These are phyloP conservation scores for Neonectria coccinea DNA, from an alignment of 2,329 filamentous ascomycete species.

Conservation along the genomic window DNA sequence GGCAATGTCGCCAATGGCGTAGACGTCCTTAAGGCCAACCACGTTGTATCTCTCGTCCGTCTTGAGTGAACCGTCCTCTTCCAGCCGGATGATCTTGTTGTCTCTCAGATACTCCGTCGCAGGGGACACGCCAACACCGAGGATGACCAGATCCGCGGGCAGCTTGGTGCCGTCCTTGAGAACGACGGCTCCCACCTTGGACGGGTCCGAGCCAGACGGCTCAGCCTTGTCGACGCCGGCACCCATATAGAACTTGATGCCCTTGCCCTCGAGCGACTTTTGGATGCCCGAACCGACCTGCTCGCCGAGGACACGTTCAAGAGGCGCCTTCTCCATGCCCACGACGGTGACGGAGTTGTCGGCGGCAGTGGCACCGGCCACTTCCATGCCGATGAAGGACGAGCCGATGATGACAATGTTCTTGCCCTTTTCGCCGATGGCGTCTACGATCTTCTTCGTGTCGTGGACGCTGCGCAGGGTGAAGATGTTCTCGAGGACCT, in stretches of 20 bases:
- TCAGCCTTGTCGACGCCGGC: slow-evolving; percentile 86
- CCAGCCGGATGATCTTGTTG: slow-evolving; percentile 76
- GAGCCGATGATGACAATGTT: slow-evolving; percentile 93
- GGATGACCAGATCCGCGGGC: slow-evolving; percentile 88
- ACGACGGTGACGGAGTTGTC: slow-evolving; percentile 88
- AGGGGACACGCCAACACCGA: slow-evolving; percentile 89
- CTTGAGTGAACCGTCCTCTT: slow-evolving; percentile 86
- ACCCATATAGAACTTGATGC: slow-evolving; percentile 87
- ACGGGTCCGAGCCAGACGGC: slow-evolving; percentile 73
- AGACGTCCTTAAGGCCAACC: slow-evolving; percentile 82
- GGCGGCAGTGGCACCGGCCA: slow-evolving; percentile 84
- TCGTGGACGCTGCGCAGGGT: slow-evolving; percentile 82
- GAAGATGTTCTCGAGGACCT: slow-evolving; percentile 89
- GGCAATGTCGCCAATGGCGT: slow-evolving; percentile 94
- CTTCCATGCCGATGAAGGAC: slow-evolving; percentile 98
- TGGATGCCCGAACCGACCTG: slow-evolving; percentile 86
- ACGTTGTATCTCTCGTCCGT: slow-evolving; percentile 86
- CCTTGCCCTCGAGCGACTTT: slow-evolving; percentile 82
- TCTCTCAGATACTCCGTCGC: slow-evolving; percentile 84
- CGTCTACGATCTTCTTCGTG: slow-evolving; percentile 79
- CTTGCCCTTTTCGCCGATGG: slow-evolving; percentile 85
- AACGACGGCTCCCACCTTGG: slow-evolving; percentile 81
- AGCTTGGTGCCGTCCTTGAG: slow-evolving; percentile 89
- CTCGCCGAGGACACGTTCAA: slow-evolving; percentile 87
- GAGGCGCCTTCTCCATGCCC: slow-evolving; percentile 86